Conservation (phyloP, 73 alveolate species). For the Stentor roeselii region DNA sequence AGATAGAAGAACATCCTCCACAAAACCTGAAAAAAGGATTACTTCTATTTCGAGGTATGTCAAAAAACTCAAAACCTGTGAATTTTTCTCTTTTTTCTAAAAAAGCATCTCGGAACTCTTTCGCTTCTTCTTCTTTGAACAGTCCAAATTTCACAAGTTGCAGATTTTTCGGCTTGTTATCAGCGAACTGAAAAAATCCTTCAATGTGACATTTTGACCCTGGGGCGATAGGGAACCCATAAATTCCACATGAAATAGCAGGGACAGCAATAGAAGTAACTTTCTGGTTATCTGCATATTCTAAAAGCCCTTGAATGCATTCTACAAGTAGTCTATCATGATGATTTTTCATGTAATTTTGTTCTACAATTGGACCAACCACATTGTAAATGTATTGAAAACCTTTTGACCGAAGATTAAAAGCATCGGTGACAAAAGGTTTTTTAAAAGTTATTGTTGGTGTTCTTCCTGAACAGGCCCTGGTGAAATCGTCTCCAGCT, state of each 20-base stretch:
- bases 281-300: background rate
- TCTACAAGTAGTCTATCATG: background rate
- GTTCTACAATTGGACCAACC: conserved; percentile 34
- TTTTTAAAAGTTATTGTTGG: background rate
- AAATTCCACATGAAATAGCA: conserved; percentile 24
- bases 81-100: background rate
- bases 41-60: background rate
- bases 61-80: background rate
- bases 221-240: conserved; percentile 14
- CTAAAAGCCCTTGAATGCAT: background rate
- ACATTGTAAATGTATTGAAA: conserved; percentile 35
- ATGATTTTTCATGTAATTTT: background rate
- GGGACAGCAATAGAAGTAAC: conserved; percentile 9
- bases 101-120: background rate
- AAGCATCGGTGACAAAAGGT: conserved; percentile 22
- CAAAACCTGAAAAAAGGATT: background rate
- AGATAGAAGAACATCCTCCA: background rate
- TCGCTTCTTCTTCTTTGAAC: background rate
- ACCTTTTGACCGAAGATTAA: background rate
- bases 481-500: conserved; percentile 23
- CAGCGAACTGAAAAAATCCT: background rate
- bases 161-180: background rate
- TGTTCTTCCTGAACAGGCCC: conserved; percentile 18
- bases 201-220: conserved; percentile 25
- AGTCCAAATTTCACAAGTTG: background rate